Percentiles rank a stretch among this genome's conserved stretches.
phyloP scores from a whole-genome alignment of 2,329 filamentous ascomycete species.

The Fusarium humuli region DNA sequence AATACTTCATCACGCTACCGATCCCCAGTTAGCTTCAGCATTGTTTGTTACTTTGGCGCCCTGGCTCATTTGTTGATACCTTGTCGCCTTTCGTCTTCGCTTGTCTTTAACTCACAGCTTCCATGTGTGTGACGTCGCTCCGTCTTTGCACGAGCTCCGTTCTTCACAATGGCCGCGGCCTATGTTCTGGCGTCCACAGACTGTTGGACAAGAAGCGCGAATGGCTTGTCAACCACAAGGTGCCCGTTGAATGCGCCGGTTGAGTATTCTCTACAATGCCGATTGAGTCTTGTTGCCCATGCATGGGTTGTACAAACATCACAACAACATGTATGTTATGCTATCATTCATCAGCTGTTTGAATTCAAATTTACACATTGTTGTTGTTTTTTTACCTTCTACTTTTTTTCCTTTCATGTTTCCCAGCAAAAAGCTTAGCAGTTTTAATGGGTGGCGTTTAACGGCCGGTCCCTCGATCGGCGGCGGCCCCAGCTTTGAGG shows the following conservation, averaged over 20 bases:
- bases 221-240: constrained; percentile 52
- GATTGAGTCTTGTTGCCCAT: constrained; percentile 50
- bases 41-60: constrained; percentile 15
- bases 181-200: constrained; percentile 59
- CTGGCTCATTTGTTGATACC: constrained; percentile 27
- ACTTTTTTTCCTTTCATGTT: constrained; percentile 1
- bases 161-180: constrained; percentile 67
- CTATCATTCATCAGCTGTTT: constrained; percentile 2
- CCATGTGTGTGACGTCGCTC: constrained; percentile 64
- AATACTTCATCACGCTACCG: constrained; percentile 12
- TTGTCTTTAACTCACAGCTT: constrained; percentile 51
- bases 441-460: constrained; percentile 39
- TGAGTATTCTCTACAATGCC: constrained; percentile 44
- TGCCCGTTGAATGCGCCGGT: constrained; percentile 47
- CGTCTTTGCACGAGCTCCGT: constrained; percentile 58
- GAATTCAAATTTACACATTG: constrained; percentile 5
- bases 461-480: constrained; percentile 42
- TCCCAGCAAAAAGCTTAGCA: constrained; percentile 33
- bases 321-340: constrained; percentile 39
- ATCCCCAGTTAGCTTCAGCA: constrained; percentile 16
- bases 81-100: constrained; percentile 20
- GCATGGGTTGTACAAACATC: constrained; percentile 48
- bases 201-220: constrained; percentile 56
- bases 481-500: constrained; percentile 40
- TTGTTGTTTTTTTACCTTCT: neutral